These are phyloP conservation scores for Solanum sitiens DNA, from an alignment of 257 asterid genomes.

Conservation along the genomic window DNA sequence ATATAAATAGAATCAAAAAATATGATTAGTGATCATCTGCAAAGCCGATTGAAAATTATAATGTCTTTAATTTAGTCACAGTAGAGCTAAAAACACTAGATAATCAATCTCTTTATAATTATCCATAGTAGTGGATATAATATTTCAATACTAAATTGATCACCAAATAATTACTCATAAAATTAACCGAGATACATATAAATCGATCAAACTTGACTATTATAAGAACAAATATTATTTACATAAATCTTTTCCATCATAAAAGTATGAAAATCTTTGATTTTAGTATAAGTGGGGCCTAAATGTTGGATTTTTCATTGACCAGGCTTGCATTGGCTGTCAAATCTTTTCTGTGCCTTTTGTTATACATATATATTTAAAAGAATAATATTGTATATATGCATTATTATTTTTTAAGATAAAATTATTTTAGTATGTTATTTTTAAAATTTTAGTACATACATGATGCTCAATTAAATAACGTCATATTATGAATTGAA, in stretches of 20 bases:
- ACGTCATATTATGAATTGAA: neutral
- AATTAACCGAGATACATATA: neutral
- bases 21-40: neutral
- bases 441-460: neutral
- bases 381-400: neutral
- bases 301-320: conserved; percentile 2
- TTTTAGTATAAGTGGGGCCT: conserved; percentile 1
- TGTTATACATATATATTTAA: too few relatives aligned
- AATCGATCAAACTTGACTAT: neutral
- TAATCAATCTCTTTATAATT: neutral
- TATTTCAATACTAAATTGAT: neutral
- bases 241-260: neutral
- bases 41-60: neutral
- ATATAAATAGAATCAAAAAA: neutral
- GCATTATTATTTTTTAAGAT: neutral
- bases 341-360: neutral
- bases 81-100: neutral
- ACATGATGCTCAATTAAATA: neutral
- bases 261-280: neutral
- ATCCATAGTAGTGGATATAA: neutral
- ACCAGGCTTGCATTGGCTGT: conserved; percentile 5
- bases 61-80: neutral
- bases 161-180: neutral
- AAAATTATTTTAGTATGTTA: neutral
- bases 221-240: neutral